A percentile compares a stretch with the other conserved stretches of the same genome.
Conservation (phyloP, 108 stramenopile genomes). For the Chaetoceros tenuissimus region DNA sequence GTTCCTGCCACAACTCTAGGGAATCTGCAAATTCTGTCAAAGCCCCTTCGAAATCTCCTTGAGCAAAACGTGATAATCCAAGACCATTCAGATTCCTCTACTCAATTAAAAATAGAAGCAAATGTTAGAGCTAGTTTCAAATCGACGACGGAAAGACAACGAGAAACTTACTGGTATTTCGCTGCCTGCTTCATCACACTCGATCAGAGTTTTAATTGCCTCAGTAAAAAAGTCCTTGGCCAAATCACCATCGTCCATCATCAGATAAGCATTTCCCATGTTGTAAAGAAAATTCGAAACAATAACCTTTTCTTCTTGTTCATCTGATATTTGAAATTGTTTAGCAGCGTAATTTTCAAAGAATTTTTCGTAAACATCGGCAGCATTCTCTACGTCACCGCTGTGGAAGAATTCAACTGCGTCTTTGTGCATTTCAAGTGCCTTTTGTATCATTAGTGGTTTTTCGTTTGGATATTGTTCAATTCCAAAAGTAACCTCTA, state of each 20-base stretch:
- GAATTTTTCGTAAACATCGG: neutral
- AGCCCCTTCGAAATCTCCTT: neutral
- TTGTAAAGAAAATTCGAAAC: neutral
- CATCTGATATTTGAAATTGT: neutral
- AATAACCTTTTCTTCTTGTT: neutral
- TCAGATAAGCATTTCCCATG: neutral
- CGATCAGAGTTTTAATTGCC: neutral
- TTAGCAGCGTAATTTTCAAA: neutral
- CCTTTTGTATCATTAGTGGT: neutral
- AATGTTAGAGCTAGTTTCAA: neutral
- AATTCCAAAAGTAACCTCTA: neutral
- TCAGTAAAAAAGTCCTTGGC: neutral
- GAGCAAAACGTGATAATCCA: neutral
- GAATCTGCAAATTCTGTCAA: neutral
- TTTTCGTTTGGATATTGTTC: neutral
- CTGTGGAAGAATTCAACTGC: neutral
- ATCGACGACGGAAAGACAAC: neutral
- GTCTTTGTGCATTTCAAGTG: neutral
- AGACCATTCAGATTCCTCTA: neutral
- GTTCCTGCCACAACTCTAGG: neutral
- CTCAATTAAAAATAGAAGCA: neutral
- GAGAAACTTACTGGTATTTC: neutral
- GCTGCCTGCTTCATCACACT: neutral
- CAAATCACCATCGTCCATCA: neutral
- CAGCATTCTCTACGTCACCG: neutral